These are phyloP conservation scores for Cladobotryum mycophilum DNA, from an alignment of 2,329 filamentous ascomycete genomes.

Conservation along the genomic window DNA sequence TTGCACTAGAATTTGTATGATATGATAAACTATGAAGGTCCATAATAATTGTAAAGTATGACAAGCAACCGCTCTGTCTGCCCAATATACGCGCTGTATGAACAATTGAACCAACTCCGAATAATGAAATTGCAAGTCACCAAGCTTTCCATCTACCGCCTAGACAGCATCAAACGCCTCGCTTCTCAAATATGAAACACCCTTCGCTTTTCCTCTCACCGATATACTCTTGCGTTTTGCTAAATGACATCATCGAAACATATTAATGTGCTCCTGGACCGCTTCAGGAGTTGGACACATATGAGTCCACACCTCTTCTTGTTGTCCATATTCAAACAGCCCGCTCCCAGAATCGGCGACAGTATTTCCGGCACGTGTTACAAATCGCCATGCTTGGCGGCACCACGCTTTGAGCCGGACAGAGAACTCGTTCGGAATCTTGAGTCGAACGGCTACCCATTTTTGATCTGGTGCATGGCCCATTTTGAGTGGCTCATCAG, in stretches of 20 bases:
- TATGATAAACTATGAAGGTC: too few relatives aligned
- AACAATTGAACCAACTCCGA: too few relatives aligned
- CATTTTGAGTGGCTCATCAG: conserved; percentile 39
- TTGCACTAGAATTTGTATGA: too few relatives aligned
- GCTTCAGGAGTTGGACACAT: conserved; percentile 13
- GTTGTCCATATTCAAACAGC: conserved; percentile 15
- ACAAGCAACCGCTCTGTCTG: too few relatives aligned
- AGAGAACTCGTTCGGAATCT: conserved; percentile 52
- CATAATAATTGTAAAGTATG: too few relatives aligned
- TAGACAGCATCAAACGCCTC: too few relatives aligned
- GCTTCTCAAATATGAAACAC: too few relatives aligned
- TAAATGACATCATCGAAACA: neutral
- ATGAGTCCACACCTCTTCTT: conserved; percentile 21
- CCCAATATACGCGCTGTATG: too few relatives aligned
- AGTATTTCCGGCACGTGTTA: conserved; percentile 6
- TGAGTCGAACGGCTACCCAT: conserved; percentile 51
- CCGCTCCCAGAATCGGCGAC: conserved; percentile 13
- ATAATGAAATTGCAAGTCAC: too few relatives aligned
- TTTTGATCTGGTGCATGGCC: conserved; percentile 51
- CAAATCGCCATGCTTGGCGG: conserved; percentile 26
- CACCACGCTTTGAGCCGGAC: conserved; percentile 41
- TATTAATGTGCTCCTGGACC: conserved; percentile 5
- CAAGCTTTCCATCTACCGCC: too few relatives aligned
- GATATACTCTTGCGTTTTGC: neutral
- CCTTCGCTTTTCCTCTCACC: neutral